Conservation (phyloP, 495 filamentous ascomycete genomes). For the Evernia prunastri region DNA sequence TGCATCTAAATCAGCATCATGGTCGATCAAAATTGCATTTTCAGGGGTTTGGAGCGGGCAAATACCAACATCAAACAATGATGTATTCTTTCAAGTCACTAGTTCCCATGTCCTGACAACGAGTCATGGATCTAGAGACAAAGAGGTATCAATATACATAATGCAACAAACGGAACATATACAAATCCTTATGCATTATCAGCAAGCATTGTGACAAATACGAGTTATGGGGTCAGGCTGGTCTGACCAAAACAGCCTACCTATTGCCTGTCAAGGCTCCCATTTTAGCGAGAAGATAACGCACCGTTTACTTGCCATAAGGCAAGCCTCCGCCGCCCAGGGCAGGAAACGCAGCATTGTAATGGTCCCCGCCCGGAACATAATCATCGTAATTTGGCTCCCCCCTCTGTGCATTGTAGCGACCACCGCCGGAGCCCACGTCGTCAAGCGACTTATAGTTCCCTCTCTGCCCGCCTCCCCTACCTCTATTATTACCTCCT, state of each 20-base stretch:
- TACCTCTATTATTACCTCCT: constrained; percentile 31
- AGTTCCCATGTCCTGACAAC: neutral
- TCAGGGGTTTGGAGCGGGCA: constrained; percentile 12
- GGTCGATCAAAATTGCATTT: constrained; percentile 18
- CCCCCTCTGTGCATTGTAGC: constrained; percentile 25
- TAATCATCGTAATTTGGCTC: constrained; percentile 30
- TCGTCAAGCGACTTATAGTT: constrained; percentile 45
- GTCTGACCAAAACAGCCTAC: neutral
- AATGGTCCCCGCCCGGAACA: constrained; percentile 26
- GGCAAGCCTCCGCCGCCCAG: constrained; percentile 31
- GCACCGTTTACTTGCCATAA: constrained; percentile 20
- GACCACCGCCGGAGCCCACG: constrained; percentile 25
- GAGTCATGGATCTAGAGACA: neutral
- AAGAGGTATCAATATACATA: neutral
- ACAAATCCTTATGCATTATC: neutral
- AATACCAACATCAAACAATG: neutral
- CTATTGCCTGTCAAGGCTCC: neutral
- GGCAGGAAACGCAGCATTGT: constrained; percentile 22
- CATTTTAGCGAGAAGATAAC: neutral
- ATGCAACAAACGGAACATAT: neutral
- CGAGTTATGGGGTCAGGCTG: neutral
- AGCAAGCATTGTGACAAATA: neutral
- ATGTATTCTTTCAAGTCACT: neutral
- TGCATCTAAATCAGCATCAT: constrained; percentile 8
- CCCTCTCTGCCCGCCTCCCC: constrained; percentile 18